phyloP scores from a whole-genome alignment of 805 yeast species.

The Suhomyces xylopsoci region DNA sequence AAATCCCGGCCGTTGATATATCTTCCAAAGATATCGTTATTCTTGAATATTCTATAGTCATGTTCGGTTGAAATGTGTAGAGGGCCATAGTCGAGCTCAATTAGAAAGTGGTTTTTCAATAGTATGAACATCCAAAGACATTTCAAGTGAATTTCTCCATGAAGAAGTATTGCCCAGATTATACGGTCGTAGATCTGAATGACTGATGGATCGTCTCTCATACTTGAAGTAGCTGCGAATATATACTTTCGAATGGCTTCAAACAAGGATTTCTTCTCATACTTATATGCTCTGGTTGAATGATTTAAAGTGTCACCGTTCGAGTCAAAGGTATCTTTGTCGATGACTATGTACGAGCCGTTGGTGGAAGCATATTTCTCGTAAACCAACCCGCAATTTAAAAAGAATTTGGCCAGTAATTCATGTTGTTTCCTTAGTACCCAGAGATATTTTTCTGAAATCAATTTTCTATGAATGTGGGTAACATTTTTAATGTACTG shows the following conservation, averaged over 20 bases:
- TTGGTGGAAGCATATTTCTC: conserved; percentile 17
- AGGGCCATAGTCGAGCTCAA: conserved; percentile 21
- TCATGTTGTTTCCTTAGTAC: neutral
- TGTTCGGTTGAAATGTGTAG: conserved; percentile 20
- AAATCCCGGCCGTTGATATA: conserved; percentile 17
- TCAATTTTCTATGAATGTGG: neutral
- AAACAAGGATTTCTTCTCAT: conserved; percentile 13
- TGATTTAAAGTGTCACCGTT: neutral
- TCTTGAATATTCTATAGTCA: conserved; percentile 19
- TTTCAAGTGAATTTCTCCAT: conserved; percentile 44
- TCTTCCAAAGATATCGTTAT: conserved; percentile 10
- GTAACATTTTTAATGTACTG: neutral
- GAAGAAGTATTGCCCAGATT: conserved; percentile 40
- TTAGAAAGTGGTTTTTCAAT: conserved; percentile 27
- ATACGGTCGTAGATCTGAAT: conserved; percentile 34
- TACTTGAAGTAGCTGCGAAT: conserved; percentile 27
- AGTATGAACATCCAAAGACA: conserved; percentile 42
- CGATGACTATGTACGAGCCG: conserved; percentile 2
- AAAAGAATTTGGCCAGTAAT: conserved; percentile 10
- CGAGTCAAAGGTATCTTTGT: neutral
- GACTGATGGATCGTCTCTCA: conserved; percentile 37
- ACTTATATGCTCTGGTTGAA: conserved; percentile 7
- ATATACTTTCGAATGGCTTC: conserved; percentile 40
- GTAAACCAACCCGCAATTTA: conserved; percentile 18
- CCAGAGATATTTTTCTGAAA: neutral